Base-by-base conservation (phyloP, 306 rosid genomes). In the Arachis hypogaea region DNA sequence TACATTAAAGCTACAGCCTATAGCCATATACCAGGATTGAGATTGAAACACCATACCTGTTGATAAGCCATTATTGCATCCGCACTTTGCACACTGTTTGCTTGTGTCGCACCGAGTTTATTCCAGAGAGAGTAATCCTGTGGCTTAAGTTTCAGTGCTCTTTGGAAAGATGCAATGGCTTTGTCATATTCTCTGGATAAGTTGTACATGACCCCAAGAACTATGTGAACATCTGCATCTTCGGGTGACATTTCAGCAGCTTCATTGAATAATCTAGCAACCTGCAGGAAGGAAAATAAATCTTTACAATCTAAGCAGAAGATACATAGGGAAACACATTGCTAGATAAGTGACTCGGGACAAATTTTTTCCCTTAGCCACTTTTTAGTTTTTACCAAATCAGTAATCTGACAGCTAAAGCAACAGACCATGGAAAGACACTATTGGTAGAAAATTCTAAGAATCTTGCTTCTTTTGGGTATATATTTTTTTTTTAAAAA, bases 51-150 rank as follows among this genome's bases (percentile, higher is more conserved):
- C 71, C 67, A 61, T 81, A 91, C 98, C 95, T 92, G 93, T 83
- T 92, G 99, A 81, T 94, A 94, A 78, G 99, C 99, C 82, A 83
- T 74, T 80, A 94, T 92, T 49, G 99, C 99, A 84, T 94, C 99
- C 33, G 96, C 98, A 82, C 99, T 94, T 84, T 92, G 99, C 74
- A 94, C 82, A 78, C 99, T 94, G 84, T 94, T 94, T 55, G 99
- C 99, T 79, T 94, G 97, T 62, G 99, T 92, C 67, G 99, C 99
- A 78, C 99, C 99, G 78, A 94, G 95, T 93, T 94, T 94, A 89
- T 94, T 94, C 99, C 99, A 94, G 38, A 94, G 93, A 80, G 99
- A 94, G 82, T 94, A 94, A 82, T 94, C 99, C 9, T 87, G 91
- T 0, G 99, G 98, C 82, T 90, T 90, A 74, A 94, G 88, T 83